Evolutionary conservation across 345 rosid genomes (phyloP).

Genomic region (Odontarrhena argentea): DNA sequence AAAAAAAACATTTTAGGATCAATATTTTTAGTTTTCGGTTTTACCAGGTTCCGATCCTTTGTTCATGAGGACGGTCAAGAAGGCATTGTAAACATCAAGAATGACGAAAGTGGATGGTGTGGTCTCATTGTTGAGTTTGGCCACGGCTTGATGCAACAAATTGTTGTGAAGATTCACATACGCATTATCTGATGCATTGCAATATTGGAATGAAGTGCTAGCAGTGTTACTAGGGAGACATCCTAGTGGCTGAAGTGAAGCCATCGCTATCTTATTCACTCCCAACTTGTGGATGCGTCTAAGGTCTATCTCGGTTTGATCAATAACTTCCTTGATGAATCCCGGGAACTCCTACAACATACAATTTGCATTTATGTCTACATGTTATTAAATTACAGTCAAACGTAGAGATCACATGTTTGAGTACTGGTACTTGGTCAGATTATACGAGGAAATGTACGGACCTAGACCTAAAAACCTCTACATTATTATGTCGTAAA

Average conservation of each 20-base stretch:
- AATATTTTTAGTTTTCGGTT: background rate
- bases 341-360: slow-evolving; percentile 53
- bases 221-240: slow-evolving; percentile 63
- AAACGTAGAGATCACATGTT: too few species aligned
- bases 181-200: slow-evolving; percentile 48
- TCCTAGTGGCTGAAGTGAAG: slow-evolving; percentile 65
- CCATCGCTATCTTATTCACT: slow-evolving; percentile 54
- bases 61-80: slow-evolving; percentile 49
- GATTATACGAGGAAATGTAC: too few species aligned
- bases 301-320: slow-evolving; percentile 52
- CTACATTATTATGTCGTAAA: too few species aligned
- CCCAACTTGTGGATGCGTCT: slow-evolving; percentile 58
- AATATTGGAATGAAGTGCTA: slow-evolving; percentile 44
- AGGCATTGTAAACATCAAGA: slow-evolving; percentile 61
- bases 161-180: slow-evolving; percentile 54
- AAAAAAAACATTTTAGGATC: background rate
- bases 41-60: slow-evolving; percentile 41
- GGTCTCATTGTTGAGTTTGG: slow-evolving; percentile 48
- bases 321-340: slow-evolving; percentile 52
- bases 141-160: slow-evolving; percentile 51
- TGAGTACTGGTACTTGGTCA: too few species aligned
- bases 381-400: background rate
- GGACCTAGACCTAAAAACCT: too few species aligned
- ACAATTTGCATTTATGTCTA: slow-evolving; percentile 6
- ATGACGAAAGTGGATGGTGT: slow-evolving; percentile 43